Percentiles rank a stretch among this genome's conserved stretches.
These are phyloP conservation scores for Aspergillus sp. DNA, from an alignment of 2,329 filamentous ascomycete species.

Conservation along the genomic window DNA sequence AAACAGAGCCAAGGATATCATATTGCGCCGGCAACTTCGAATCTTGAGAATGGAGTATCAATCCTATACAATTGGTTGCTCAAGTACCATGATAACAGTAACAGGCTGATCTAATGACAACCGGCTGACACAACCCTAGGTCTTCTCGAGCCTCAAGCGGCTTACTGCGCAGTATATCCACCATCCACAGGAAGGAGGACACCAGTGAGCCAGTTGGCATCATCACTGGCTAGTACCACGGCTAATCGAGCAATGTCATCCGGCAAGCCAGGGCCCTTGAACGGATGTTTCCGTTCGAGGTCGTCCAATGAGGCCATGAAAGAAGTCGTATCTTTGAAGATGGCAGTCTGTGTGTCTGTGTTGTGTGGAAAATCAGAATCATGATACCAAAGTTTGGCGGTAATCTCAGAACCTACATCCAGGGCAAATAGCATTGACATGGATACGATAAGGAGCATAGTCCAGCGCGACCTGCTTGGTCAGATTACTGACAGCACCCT, in stretches of 20 bases:
- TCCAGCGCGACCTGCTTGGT: constrained; percentile 45
- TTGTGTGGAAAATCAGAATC: constrained; percentile 3
- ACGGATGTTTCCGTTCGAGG: constrained; percentile 17
- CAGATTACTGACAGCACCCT: constrained; percentile 44
- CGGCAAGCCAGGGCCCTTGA: constrained; percentile 20
- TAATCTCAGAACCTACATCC: constrained; percentile 30
- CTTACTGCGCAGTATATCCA: constrained; percentile 27
- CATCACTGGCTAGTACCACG: constrained; percentile 41
- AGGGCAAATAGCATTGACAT: constrained; percentile 48
- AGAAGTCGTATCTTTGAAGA: constrained; percentile 14
- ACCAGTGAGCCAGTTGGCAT: constrained; percentile 41
- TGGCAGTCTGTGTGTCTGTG: constrained; percentile 20
- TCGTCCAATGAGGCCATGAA: constrained; percentile 11
- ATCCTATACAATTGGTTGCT: no score
- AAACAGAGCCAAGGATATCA: no score
- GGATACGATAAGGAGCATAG: constrained; percentile 42
- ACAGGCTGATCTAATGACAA: no score
- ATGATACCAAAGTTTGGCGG: no score
- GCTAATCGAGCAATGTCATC: constrained; percentile 34
- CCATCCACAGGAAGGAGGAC: constrained; percentile 39
- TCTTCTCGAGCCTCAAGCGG: neutral
- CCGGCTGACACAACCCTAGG: neutral
- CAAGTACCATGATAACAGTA: no score
- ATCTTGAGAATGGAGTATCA: no score
- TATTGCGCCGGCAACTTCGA: no score